Evolutionary conservation across 1,139 yeast species (phyloP), one percentile per base, ranked within the genome.

Genomic region (Yamadazyma buinensis): DNA sequence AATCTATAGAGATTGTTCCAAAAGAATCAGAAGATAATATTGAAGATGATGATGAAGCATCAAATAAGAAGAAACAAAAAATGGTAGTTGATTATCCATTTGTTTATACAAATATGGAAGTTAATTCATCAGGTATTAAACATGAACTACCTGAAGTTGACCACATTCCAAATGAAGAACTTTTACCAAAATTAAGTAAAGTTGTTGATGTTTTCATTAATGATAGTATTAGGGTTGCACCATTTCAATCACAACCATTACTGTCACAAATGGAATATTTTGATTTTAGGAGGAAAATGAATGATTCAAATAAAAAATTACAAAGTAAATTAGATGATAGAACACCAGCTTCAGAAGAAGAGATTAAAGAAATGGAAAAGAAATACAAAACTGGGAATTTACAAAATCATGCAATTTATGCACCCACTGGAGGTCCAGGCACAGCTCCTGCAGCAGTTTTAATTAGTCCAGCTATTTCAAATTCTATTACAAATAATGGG

Each of bases 201-300:
- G 72, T 67, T 4, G 67, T 74, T 7, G 80, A 75, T 45, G 74
- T 75, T 3, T 77, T 71, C 47, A 64, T 61, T 32, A 75, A 72
- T 4, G 77, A 73, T 41, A 60, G 59, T 25, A 58, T 69, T 15
- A 64, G 62, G 40, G 64, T 61, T 24, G 80, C 81, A 0, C 82
- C 81, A 3, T 46, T 71, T 23, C 57, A 57, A 21, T 72, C 78
- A 4, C 82, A 77, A 47, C 82, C 83, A 8, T 58, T 75, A 21
- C 67, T 76, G 25, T 73, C 82, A 0, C 78, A 75, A 48, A 54
- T 62, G 23, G 76, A 69, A 39, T 62, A 55, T 34, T 76, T 75
- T 41, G 64, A 52, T 34, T 36, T 38, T 22, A 34, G 38, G 23
- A 30, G 32, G 15, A 29, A 29, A 29, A 7, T 29, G 5, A 4